Conservation (phyloP, 2,329 filamentous ascomycete species). For the Uncinocarpus reesii region DNA sequence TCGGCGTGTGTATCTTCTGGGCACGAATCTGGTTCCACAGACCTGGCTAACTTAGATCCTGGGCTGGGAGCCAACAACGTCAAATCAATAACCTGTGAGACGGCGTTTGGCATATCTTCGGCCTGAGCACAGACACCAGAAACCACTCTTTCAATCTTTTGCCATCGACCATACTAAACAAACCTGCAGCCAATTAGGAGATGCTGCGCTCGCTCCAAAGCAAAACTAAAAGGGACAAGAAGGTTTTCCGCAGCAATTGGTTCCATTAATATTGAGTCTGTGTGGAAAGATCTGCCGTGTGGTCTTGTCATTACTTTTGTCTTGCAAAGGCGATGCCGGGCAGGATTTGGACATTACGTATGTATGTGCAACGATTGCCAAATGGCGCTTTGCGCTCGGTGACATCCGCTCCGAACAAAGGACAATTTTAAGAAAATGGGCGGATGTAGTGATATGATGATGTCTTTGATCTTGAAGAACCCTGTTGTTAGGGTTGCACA, state of each 20-base stretch:
- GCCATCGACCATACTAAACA: neutral
- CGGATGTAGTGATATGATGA: constrained; percentile 5
- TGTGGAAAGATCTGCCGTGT: neutral
- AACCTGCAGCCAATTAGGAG: neutral
- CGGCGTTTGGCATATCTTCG: constrained; percentile 5
- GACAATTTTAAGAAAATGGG: too few relatives aligned
- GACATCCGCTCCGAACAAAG: neutral
- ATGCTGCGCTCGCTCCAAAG: neutral
- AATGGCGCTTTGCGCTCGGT: neutral
- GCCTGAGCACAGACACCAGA: constrained; percentile 5
- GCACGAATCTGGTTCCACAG: constrained; percentile 3
- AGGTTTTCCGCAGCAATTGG: neutral
- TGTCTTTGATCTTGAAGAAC: constrained; percentile 3
- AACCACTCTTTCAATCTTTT: neutral
- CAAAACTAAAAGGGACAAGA: neutral
- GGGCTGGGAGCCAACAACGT: neutral
- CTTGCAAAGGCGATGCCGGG: too few relatives aligned
- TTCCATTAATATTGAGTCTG: neutral
- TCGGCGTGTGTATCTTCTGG: constrained; percentile 1
- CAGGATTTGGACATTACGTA: neutral
- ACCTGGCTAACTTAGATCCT: constrained; percentile 6
- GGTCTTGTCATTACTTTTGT: neutral
- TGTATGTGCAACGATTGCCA: neutral
- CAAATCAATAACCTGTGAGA: neutral
- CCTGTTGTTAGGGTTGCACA: neutral